These are phyloP conservation scores for Ceratobasidium sp. DNA, from an alignment of 1,284 basidiomycete species.

Conservation along the genomic window DNA sequence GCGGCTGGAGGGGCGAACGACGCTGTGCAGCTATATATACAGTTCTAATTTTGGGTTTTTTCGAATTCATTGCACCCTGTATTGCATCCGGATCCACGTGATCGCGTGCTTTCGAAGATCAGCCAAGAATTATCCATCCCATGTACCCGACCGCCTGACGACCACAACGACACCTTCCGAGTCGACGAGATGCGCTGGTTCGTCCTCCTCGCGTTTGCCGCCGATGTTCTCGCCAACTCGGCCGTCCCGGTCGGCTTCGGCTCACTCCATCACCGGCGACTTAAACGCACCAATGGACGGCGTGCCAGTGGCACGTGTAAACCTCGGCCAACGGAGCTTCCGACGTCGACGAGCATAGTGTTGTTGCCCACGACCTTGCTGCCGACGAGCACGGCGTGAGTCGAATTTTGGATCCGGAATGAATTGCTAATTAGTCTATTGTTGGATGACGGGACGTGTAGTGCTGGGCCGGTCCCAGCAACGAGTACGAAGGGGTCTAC, in stretches of 20 bases:
- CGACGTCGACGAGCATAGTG: constrained; percentile 16
- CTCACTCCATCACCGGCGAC: constrained; percentile 25
- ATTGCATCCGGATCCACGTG: constrained; percentile 15
- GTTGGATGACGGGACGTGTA: background rate
- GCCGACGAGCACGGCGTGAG: background rate
- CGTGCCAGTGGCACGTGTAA: constrained; percentile 24
- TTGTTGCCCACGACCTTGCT: background rate
- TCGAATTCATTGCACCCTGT: background rate
- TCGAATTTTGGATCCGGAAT: background rate
- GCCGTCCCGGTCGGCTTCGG: constrained; percentile 17
- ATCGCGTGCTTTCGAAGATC: constrained; percentile 17
- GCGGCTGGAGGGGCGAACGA: background rate
- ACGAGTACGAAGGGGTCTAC: background rate
- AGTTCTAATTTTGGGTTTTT: constrained; percentile 31
- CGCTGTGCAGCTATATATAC: background rate
- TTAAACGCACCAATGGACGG: constrained; percentile 24
- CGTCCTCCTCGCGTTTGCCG: constrained; percentile 28
- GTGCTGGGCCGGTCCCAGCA: background rate
- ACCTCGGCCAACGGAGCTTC: constrained; percentile 8
- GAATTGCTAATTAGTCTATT: background rate
- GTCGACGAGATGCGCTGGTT: constrained; percentile 21
- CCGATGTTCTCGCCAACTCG: constrained; percentile 28
- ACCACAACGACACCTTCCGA: background rate
- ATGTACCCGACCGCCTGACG: background rate
- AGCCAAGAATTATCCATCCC: background rate